Base-by-base conservation (phyloP, 2,329 filamentous ascomycete species). In the Parastagonospora nodorum region DNA sequence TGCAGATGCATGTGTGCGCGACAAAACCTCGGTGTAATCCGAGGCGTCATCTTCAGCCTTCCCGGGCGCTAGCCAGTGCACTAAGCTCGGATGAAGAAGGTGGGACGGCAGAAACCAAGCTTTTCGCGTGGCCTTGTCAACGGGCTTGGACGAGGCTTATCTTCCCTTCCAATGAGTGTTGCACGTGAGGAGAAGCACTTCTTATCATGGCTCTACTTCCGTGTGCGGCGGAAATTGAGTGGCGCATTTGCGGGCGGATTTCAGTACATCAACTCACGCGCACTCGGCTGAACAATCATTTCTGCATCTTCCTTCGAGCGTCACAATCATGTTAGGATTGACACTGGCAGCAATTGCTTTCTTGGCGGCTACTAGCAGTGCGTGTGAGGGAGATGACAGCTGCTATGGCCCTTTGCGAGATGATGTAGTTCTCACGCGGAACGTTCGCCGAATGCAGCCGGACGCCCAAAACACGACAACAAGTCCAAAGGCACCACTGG, bases 371-470 rank as follows among this genome's bases (percentile, higher is more conserved):
- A 37, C 51, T 8, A 53, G 36, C 3, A 53, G 42, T 29, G 68
- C 64, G 12, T 73, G 70, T 36, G 75, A 72, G 39, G 67, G 60
- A 2, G 56, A 64, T 11, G 57, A 67, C 44, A 61, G 58, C 44
- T 78, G 76, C 58, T 75, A 75, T 50, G 74, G 74, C 8, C 72
- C 74, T n/a, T 48, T 64, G 15, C 64, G 71, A 49, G 59, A 72
- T 19, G 70, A 77, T 54, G 67, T 77, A 1, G 67, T 76, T 8
- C 64, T 75, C 33, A 76, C 75, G 2, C 68, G 76, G 9, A 68
- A 74, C 50, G 70, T 77, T 12, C 67, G 70, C 15, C 74, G 76
- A 5, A 77, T 77, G 75, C 76, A 78, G 53, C 76, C 76, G 7
- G 76, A 77, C 48, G 73, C 76, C 11, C 69, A 70, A 46, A 74